These are phyloP conservation scores for Trametes sp. DNA, from an alignment of 1,284 basidiomycete species.

Conservation along the genomic window DNA sequence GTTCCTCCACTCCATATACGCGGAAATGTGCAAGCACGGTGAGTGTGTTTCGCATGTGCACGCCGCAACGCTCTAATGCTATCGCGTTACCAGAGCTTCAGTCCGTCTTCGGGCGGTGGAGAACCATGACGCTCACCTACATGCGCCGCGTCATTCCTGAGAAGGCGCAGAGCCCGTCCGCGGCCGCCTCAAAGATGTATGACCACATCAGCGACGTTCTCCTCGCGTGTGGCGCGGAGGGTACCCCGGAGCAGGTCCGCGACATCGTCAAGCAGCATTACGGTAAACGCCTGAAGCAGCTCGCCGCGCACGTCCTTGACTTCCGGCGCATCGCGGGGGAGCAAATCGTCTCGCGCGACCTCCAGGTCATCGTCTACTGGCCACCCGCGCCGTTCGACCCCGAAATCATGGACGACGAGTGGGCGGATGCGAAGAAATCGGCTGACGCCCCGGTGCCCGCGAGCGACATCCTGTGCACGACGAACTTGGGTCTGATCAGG, in stretches of 20 bases:
- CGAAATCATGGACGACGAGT: conserved; percentile 54
- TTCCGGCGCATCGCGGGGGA: conserved; percentile 60
- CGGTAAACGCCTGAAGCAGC: conserved; percentile 46
- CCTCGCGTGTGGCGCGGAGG: conserved; percentile 48
- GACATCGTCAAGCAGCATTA: conserved; percentile 32
- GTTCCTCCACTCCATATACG: conserved; percentile 39
- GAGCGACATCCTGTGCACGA: conserved; percentile 16
- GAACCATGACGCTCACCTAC: conserved; percentile 57
- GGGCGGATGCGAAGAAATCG: conserved; percentile 14
- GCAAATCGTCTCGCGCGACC: conserved; percentile 50
- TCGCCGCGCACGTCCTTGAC: conserved; percentile 51
- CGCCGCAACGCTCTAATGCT: neutral
- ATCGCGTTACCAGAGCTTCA: conserved; percentile 50
- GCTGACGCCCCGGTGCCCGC: neutral
- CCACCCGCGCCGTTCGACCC: conserved; percentile 49
- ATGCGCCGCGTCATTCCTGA: conserved; percentile 39
- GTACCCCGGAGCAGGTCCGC: conserved; percentile 26
- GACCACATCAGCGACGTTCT: conserved; percentile 54
- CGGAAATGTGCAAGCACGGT: conserved; percentile 52
- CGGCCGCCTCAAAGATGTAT: conserved; percentile 43
- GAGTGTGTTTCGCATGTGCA: neutral
- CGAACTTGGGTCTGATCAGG: conserved; percentile 15
- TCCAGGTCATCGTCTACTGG: conserved; percentile 45
- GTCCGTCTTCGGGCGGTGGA: conserved; percentile 60
- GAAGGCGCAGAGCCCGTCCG: conserved; percentile 42